A percentile compares a stretch with the other conserved stretches of the same genome.
These are phyloP conservation scores for Cornus florida DNA, from an alignment of 148 eudicot genomes.

Conservation along the genomic window DNA sequence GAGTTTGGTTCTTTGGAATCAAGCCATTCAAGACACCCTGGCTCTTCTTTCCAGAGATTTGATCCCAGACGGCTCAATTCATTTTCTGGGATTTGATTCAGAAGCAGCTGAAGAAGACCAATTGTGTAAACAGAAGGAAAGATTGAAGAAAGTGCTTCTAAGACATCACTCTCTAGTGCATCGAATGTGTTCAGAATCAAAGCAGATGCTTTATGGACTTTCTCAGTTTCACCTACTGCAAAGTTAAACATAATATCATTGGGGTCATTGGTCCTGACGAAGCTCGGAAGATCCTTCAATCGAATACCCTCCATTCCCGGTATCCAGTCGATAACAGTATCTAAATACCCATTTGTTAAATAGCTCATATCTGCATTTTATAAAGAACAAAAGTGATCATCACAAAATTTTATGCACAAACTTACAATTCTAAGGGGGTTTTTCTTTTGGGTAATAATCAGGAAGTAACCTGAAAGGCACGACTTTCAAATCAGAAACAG, in stretches of 20 bases:
- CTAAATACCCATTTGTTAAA: slow-evolving; percentile 8
- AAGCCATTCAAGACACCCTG: slow-evolving; percentile 26
- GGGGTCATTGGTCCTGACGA: background rate
- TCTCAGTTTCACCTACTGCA: background rate
- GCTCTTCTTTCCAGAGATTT: slow-evolving; percentile 35
- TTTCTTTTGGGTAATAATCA: no score
- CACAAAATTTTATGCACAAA: no score
- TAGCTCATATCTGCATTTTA: background rate
- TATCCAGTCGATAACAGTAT: background rate
- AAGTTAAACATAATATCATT: background rate
- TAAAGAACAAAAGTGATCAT: background rate
- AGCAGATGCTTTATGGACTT: background rate
- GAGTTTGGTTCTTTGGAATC: slow-evolving; percentile 22
- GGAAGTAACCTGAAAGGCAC: no score
- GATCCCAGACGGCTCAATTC: slow-evolving; percentile 13
- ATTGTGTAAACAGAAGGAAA: background rate
- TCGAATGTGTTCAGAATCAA: background rate
- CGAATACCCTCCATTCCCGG: background rate
- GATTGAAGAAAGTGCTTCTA: background rate
- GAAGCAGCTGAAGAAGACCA: background rate
- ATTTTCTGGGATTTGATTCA: background rate
- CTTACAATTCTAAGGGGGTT: no score
- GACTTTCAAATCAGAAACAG: no score
- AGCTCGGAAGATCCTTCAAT: background rate
- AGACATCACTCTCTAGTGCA: background rate